These are phyloP conservation scores for Mallotus nudiflorus DNA, from an alignment of 345 rosid genomes.

Conservation along the genomic window DNA sequence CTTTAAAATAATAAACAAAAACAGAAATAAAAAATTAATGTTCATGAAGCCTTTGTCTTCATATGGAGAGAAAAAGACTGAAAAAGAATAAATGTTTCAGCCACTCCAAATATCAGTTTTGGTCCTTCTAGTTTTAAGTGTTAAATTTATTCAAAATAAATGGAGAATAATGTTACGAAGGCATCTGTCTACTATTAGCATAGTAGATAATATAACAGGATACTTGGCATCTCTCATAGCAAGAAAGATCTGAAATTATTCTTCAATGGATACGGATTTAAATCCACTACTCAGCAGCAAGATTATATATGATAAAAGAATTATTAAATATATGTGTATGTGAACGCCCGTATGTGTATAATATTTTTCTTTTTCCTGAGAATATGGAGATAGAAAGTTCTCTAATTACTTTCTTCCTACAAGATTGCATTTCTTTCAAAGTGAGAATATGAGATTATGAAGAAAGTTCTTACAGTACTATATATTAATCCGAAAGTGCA, in stretches of 20 bases:
- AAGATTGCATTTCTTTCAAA: slow-evolving; percentile 24
- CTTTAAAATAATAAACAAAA: slow-evolving; percentile 3
- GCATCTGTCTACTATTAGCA: slow-evolving; percentile 24
- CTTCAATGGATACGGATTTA: slow-evolving; percentile 11
- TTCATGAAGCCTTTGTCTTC: neutral
- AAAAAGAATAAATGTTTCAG: slow-evolving; percentile 7
- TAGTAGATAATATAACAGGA: slow-evolving; percentile 19
- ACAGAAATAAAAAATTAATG: too few relatives aligned
- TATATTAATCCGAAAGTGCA: slow-evolving; percentile 18
- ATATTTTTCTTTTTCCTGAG: neutral
- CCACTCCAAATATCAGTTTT: neutral
- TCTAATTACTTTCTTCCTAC: neutral
- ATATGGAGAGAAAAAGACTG: neutral
- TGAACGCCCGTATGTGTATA: too few relatives aligned
- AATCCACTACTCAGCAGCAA: slow-evolving; percentile 11
- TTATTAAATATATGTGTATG: neutral
- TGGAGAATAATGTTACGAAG: slow-evolving; percentile 21
- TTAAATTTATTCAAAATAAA: too few relatives aligned
- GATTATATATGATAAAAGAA: neutral
- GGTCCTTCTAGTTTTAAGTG: too few relatives aligned
- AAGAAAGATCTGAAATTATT: slow-evolving; percentile 24
- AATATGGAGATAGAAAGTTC: neutral
- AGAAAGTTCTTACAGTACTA: slow-evolving; percentile 14
- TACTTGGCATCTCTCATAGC: slow-evolving; percentile 30
- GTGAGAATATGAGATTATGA: slow-evolving; percentile 21